A percentile compares a stretch with the other conserved stretches of the same genome.
These are phyloP conservation scores for Rhododendron kiyosumense DNA, from an alignment of 148 eudicot species.

Conservation along the genomic window DNA sequence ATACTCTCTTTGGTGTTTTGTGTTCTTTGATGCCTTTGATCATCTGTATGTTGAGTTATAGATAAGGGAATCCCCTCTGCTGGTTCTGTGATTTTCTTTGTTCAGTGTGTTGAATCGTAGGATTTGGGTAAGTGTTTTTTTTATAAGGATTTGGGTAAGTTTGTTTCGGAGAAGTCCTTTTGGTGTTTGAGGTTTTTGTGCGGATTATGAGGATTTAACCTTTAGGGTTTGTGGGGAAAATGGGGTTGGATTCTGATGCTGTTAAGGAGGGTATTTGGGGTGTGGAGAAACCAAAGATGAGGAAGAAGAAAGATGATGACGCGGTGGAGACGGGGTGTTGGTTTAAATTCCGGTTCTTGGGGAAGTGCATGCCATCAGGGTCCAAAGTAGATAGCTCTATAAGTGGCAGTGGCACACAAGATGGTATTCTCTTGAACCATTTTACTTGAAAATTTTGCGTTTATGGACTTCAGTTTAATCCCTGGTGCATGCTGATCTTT, in stretches of 20 bases:
- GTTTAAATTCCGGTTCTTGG: constrained; percentile 35
- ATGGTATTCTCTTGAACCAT: constrained; percentile 22
- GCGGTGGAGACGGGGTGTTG: constrained; percentile 23
- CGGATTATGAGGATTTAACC: neutral
- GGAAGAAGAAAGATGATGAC: constrained; percentile 23
- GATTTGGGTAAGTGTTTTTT: constrained; percentile 1
- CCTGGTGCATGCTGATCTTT: neutral
- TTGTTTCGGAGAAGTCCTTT: neutral
- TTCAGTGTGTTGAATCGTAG: neutral
- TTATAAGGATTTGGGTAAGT: neutral
- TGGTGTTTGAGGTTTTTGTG: neutral
- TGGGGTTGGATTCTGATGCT: constrained; percentile 29
- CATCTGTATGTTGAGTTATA: neutral
- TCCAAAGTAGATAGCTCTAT: constrained; percentile 32
- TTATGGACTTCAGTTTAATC: neutral
- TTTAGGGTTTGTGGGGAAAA: constrained; percentile 17
- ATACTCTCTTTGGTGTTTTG: neutral
- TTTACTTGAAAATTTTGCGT: neutral
- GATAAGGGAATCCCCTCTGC: neutral
- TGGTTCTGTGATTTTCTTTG: neutral
- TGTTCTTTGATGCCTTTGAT: neutral
- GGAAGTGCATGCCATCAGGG: constrained; percentile 31
- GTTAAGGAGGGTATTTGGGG: constrained; percentile 19
- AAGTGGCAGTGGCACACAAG: constrained; percentile 25
- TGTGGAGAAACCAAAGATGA: constrained; percentile 18